Evolutionary conservation across 768 basidiomycete genomes (phyloP), one percentile per base, ranked within the genome.

Genomic region (Arthromyces matolae): DNA sequence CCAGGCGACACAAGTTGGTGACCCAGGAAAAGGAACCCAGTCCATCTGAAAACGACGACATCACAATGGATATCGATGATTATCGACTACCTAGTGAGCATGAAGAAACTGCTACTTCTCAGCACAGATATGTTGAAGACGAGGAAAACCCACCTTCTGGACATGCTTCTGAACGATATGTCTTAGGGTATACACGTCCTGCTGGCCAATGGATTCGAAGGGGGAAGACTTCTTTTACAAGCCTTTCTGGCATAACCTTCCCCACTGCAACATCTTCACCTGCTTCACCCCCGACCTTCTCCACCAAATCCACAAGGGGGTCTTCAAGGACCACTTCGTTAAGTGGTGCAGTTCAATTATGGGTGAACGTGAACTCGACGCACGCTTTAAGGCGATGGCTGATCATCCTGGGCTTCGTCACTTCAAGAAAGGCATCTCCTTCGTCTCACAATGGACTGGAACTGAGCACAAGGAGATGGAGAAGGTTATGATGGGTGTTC

Each of bases 241-340:
- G 10, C 22, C 44, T 45, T 16, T 22, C 39, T n/a, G 20, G 24
- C 14, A 35, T 18, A 35, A 35, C 34, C 34, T 35, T 35, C 34
- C 34, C 16, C 34, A 35, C n/a, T 51, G 54, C 48, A 52, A 75
- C 47, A 76, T 76, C 31, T 71, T 69, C 53, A 75, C 60, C 39
- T 75, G 20, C 66, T n/a, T n/a, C n/a, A n/a, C n/a, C n/a, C n/a
- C n/a, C n/a, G n/a, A n/a, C n/a, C n/a, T n/a, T n/a, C n/a, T 77
- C 9, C 75, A 77, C 50, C 74, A 78, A 54, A 57, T 78, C 0
- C 69, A 76, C 58, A 71, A 77, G 49, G 76, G 76, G 0, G 45
- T 74, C 5, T 72, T 76, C 64, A 71, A 71, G 42, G 67, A 73
- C 44, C 73, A 75, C 43, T 42, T 72, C 4, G 60, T 67, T 2